Evolutionary conservation across 2,329 filamentous ascomycete species (phyloP).

Genomic region (Lojkania enalia): DNA sequence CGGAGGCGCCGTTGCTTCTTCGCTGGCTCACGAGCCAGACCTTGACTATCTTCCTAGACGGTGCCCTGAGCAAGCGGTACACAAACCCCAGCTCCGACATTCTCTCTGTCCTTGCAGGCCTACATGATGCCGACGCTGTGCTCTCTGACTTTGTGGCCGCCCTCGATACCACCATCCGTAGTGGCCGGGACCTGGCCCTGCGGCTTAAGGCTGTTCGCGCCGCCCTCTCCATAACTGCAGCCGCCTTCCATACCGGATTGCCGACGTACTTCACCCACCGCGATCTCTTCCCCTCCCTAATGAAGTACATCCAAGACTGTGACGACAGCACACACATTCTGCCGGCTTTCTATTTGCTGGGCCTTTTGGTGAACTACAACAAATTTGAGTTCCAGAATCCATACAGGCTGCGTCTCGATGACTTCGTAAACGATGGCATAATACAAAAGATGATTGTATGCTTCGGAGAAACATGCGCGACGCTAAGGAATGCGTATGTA

Average conservation of each 20-base stretch:
- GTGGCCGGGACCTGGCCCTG: slow-evolving; percentile 67
- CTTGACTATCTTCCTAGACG: slow-evolving; percentile 82
- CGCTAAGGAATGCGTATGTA: slow-evolving; percentile 74
- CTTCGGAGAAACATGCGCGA: slow-evolving; percentile 71
- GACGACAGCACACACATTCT: slow-evolving; percentile 64
- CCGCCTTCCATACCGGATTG: slow-evolving; percentile 93
- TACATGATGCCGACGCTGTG: slow-evolving; percentile 83
- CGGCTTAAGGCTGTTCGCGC: slow-evolving; percentile 80
- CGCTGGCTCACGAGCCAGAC: slow-evolving; percentile 66
- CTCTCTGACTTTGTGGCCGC: slow-evolving; percentile 87
- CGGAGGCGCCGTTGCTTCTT: slow-evolving; percentile 2
- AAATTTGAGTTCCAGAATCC: slow-evolving; percentile 99
- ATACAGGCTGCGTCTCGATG: slow-evolving; percentile 86
- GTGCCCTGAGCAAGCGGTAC: slow-evolving; percentile 84
- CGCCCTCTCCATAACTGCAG: slow-evolving; percentile 80
- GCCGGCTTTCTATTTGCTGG: slow-evolving; percentile 79
- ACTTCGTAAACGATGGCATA: slow-evolving; percentile 89
- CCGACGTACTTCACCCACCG: slow-evolving; percentile 93
- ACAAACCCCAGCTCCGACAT: slow-evolving; percentile 95
- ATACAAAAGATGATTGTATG: slow-evolving; percentile 81
- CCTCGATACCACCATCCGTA: slow-evolving; percentile 81
- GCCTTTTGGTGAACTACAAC: slow-evolving; percentile 94
- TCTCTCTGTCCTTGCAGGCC: slow-evolving; percentile 83
- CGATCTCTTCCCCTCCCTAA: slow-evolving; percentile 90
- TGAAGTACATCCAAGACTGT: slow-evolving; percentile 88